Evolutionary conservation across 2,329 filamentous ascomycete species (phyloP).

Genomic region (Metarhizium brunneum): DNA sequence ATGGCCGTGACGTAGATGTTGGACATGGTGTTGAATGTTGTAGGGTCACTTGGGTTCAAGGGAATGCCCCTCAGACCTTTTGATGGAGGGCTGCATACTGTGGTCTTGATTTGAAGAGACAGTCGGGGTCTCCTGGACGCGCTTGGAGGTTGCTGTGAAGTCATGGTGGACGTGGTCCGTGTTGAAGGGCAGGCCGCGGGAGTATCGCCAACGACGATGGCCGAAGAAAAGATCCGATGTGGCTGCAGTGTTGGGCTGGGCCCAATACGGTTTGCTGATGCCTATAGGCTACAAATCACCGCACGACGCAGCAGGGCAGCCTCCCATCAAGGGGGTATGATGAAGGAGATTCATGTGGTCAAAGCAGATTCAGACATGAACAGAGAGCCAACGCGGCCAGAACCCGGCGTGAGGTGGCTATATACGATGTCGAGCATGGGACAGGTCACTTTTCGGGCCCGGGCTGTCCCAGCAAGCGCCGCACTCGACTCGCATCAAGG

Average conservation of each 20-base stretch:
- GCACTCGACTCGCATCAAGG: neutral
- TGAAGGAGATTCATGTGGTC: neutral
- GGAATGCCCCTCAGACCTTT: conserved; percentile 23
- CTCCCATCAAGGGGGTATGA: neutral
- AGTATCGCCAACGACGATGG: neutral
- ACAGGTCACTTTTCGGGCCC: neutral
- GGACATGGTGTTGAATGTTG: conserved; percentile 56
- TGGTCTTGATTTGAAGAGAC: conserved; percentile 43
- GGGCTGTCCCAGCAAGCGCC: neutral
- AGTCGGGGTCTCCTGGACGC: conserved; percentile 42
- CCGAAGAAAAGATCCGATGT: neutral
- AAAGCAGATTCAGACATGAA: neutral
- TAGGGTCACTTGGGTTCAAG: conserved; percentile 49
- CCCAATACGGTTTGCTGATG: neutral
- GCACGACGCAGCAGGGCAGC: neutral
- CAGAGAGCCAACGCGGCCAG: neutral
- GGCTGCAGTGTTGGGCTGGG: neutral
- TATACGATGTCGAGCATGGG: neutral
- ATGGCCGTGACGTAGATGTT: conserved; percentile 57
- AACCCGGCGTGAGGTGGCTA: neutral
- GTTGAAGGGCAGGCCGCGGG: neutral
- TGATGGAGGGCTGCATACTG: conserved; percentile 26
- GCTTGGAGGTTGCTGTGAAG: conserved; percentile 13
- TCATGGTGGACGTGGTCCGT: conserved; percentile 5
- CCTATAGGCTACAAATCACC: neutral